Base-by-base conservation (phyloP, 108 stramenopile species). In the Seminavis robusta region DNA sequence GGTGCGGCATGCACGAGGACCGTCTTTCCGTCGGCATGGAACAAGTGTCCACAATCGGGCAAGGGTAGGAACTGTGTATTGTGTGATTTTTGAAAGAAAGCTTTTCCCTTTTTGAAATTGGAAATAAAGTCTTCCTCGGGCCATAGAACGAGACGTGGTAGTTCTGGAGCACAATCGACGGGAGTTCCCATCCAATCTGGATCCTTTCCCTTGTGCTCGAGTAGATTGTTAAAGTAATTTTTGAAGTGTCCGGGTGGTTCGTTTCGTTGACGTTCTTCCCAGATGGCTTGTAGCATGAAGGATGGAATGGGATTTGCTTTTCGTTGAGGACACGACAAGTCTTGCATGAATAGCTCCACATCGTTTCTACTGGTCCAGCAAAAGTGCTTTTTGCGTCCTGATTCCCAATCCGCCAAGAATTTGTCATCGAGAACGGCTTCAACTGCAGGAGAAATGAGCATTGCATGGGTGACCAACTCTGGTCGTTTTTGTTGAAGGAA, bases 41-140 rank as follows among this genome's bases (percentile, higher is more conserved):
- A 52, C 21, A 33, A 3, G 33, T 52, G 51, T n/a, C 51, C 51
- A 28, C 51, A 52, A 17, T 52, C 17, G 6, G 51, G 51, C 21
- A 52, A 36, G 1, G 33, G 24, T 52, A 36, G 7, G 17, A 32
- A 33, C n/a, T n/a, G n/a, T 13, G 48, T 27, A 19, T 9, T 31
- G 8, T 25, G 33, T 16, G 51, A 52, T 0, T 8, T 25, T 11
- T 33, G 15, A 17, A 52, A 52, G n/a, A 34, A 52, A 2, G 1
- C 9, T 24, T 19, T 52, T 16, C 15, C 30, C 51, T 52, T 33
- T 15, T 29, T 11, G 33, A 3, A 4, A 52, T 16, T 36, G 51
- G 21, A 52, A 2, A 52, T 32, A 24, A 36, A 34, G 16, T 52
- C 51, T 3, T 52, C 17, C 33, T 37, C 51, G 16, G 51, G 51